Percentiles rank a stretch among this genome's conserved stretches.
phyloP scores from a whole-genome alignment of 1,139 yeast genomes.

The Taphrina populina region DNA sequence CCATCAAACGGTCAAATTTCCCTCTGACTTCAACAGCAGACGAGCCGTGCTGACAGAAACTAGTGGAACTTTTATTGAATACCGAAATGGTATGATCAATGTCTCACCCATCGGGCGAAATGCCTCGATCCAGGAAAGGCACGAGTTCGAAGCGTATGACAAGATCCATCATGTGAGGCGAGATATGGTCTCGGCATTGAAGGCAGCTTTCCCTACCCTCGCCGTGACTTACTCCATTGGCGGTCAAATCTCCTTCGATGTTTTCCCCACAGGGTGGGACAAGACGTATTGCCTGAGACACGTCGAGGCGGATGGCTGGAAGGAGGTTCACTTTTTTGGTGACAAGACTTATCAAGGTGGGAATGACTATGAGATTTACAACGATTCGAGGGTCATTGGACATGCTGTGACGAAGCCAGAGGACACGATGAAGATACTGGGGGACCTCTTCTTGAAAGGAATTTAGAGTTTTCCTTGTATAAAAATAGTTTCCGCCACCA shows the following conservation, averaged over 20 bases:
- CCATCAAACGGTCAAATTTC: constrained; percentile 53
- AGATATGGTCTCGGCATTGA: constrained; percentile 77
- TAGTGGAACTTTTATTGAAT: constrained; percentile 97
- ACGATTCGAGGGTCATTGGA: constrained; percentile 88
- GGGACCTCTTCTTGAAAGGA: constrained; percentile 60
- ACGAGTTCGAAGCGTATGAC: constrained; percentile 83
- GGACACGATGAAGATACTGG: constrained; percentile 82
- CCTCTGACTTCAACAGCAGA: too few species aligned
- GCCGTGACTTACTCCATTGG: constrained; percentile 85
- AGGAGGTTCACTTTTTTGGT: constrained; percentile 93
- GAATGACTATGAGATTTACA: constrained; percentile 94
- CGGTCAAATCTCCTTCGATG: constrained; percentile 98
- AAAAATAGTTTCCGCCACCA: too few species aligned
- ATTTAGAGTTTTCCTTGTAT: too few species aligned
- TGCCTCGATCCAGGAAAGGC: constrained; percentile 90
- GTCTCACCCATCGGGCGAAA: constrained; percentile 98
- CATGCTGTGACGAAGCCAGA: constrained; percentile 86
- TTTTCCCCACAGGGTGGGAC: constrained; percentile 99
- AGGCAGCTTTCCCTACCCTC: constrained; percentile 74
- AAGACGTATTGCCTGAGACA: constrained; percentile 96
- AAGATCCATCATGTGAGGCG: constrained; percentile 74
- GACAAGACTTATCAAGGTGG: constrained; percentile 96
- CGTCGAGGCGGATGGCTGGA: constrained; percentile 78
- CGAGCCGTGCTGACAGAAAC: not conserved
- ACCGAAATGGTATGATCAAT: constrained; percentile 99